phyloP scores from a whole-genome alignment of 257 asterid species.

The Gentiana dahurica region DNA sequence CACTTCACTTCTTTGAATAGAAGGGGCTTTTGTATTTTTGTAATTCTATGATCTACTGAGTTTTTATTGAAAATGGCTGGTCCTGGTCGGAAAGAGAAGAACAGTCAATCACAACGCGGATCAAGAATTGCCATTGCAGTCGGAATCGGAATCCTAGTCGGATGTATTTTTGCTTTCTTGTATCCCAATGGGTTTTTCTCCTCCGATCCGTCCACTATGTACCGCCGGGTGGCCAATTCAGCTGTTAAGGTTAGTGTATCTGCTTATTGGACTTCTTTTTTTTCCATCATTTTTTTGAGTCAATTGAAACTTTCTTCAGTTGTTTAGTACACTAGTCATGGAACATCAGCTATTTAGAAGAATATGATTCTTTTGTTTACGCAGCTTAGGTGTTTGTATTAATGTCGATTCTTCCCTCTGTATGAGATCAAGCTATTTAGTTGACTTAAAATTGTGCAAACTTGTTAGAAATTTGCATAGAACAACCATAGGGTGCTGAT shows the following conservation, averaged over 20 bases:
- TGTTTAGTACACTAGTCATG: not conserved
- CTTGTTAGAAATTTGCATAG: not conserved
- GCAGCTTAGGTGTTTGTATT: not conserved
- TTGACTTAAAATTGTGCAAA: not conserved
- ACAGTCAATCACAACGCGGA: constrained; percentile 31
- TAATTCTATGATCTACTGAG: not conserved
- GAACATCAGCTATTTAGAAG: not conserved
- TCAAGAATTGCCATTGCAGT: constrained; percentile 56
- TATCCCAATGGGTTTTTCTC: constrained; percentile 55
- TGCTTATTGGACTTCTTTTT: not conserved
- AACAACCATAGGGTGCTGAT: not conserved
- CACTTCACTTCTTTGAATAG: constrained; percentile 7
- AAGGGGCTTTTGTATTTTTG: not conserved
- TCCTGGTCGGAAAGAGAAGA: constrained; percentile 48
- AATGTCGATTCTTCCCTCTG: not conserved
- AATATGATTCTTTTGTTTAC: not conserved
- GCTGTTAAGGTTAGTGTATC: constrained; percentile 28
- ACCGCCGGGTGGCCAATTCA: constrained; percentile 21
- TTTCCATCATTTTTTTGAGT: not conserved
- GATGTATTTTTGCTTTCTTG: constrained; percentile 58
- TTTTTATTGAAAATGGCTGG: constrained; percentile 38
- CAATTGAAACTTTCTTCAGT: not conserved
- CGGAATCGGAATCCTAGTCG: constrained; percentile 48
- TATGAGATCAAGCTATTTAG: not conserved
- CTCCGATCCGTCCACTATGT: constrained; percentile 19